A percentile compares a stretch with the other conserved stretches of the same genome.
These are phyloP conservation scores for Pisolithus orientalis DNA, from an alignment of 768 basidiomycete genomes.

Conservation along the genomic window DNA sequence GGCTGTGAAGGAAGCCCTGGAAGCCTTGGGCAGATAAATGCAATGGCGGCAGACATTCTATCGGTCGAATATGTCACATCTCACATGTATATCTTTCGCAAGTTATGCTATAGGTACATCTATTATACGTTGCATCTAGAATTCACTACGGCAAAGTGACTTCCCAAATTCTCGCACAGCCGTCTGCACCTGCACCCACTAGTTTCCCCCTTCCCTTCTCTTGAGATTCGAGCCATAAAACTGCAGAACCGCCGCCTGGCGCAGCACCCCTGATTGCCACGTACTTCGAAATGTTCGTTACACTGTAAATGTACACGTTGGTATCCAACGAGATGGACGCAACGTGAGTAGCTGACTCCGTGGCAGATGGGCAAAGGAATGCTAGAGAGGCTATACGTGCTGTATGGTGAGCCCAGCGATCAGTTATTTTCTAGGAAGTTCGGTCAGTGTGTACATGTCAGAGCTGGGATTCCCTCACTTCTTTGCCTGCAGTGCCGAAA, in stretches of 20 bases:
- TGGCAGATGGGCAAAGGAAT: conserved; percentile 35
- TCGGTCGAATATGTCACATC: no score
- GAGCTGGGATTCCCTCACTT: conserved; percentile 36
- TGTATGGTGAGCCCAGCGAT: conserved; percentile 83
- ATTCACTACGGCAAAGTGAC: conserved; percentile 30
- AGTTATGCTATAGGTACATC: background rate
- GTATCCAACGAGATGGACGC: conserved; percentile 93
- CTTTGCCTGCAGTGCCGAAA: conserved; percentile 58
- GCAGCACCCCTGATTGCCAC: conserved; percentile 82
- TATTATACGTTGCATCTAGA: background rate
- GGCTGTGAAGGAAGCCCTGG: conserved; percentile 57
- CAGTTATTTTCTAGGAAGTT: conserved; percentile 47
- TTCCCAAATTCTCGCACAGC: conserved; percentile 68
- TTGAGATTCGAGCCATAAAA: conserved; percentile 58
- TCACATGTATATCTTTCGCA: no score
- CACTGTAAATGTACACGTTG: conserved; percentile 83
- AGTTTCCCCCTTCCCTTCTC: conserved; percentile 44
- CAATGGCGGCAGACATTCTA: background rate
- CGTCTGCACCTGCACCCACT: conserved; percentile 76
- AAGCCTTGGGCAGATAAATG: conserved; percentile 18
- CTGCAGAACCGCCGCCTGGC: conserved; percentile 77
- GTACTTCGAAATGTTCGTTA: conserved; percentile 48
- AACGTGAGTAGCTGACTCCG: conserved; percentile 46
- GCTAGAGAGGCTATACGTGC: conserved; percentile 70
- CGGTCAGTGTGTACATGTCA: background rate